Conservation (phyloP, 176 grass and related monocot species). For the Olyra latifolia region DNA sequence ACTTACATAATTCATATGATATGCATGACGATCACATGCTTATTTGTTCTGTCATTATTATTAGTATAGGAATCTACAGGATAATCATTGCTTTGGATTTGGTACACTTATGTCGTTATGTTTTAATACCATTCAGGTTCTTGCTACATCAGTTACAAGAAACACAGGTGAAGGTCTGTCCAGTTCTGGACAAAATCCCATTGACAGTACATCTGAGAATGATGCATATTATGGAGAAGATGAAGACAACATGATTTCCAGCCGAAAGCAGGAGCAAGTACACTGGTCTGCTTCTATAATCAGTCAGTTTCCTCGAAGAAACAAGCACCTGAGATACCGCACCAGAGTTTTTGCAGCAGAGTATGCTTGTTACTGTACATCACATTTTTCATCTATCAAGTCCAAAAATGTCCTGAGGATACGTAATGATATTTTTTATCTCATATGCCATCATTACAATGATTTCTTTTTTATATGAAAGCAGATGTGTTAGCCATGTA, state of each 20-base stretch:
- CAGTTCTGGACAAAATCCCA: constrained; percentile 51
- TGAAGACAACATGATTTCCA: constrained; percentile 89
- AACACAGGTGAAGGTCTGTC: constrained; percentile 42
- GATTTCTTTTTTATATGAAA: constrained; percentile 33
- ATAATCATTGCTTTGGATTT: constrained; percentile 29
- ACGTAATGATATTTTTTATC: constrained; percentile 2
- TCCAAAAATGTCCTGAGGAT: constrained; percentile 24
- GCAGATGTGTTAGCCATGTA: constrained; percentile 89
- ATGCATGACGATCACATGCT: not conserved
- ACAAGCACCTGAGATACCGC: constrained; percentile 91
- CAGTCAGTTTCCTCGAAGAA: constrained; percentile 65
- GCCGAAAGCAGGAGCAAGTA: constrained; percentile 55
- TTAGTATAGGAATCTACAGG: constrained; percentile 5
- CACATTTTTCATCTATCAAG: constrained; percentile 11
- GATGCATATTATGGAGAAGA: constrained; percentile 75
- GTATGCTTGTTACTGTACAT: constrained; percentile 46
- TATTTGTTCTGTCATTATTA: constrained; percentile 17
- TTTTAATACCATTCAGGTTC: constrained; percentile 59
- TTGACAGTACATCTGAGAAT: constrained; percentile 55
- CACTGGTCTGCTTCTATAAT: constrained; percentile 40
- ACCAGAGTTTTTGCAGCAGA: constrained; percentile 97
- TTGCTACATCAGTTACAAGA: constrained; percentile 79
- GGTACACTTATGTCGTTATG: constrained; percentile 23
- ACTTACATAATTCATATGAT: constrained; percentile 4
- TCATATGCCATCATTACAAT: constrained; percentile 16